phyloP scores from a whole-genome alignment of 441 rosid species.

The Gossypium laxum region DNA sequence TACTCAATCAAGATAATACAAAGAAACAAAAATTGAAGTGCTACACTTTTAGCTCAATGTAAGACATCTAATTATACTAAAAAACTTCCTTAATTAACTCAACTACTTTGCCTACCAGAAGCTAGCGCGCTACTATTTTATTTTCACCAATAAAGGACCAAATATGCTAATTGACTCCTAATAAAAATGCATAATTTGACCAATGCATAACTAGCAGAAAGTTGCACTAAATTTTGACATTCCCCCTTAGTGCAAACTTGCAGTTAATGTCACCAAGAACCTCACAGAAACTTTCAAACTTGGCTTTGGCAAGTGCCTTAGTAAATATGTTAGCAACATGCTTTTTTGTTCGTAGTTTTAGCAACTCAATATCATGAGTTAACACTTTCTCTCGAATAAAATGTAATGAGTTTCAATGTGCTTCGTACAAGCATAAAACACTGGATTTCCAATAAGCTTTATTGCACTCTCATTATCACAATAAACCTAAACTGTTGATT shows the following conservation, averaged over 20 bases:
- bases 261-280: not conserved
- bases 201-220: not conserved
- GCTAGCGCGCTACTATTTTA: not conserved
- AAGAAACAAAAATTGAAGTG: not conserved
- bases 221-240: not conserved
- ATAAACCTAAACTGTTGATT: not conserved
- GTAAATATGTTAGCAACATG: not conserved
- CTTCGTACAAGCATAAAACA: not conserved
- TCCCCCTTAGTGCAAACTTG: not conserved
- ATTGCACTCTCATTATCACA: not conserved
- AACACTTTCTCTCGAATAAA: not conserved
- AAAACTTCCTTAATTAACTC: not conserved
- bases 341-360: not conserved
- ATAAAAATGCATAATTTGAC: not conserved
- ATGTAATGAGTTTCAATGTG: not conserved
- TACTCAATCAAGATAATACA: not conserved
- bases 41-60: not conserved
- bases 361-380: not conserved
- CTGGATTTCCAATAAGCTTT: not conserved
- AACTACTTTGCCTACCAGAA: not conserved
- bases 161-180: not conserved
- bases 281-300: not conserved
- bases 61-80: not conserved
- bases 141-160: not conserved
- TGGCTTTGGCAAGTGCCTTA: not conserved